Percentiles rank a stretch among this genome's conserved stretches.
Evolutionary conservation across 2,329 filamentous ascomycete species (phyloP).

Genomic region (Byssothecium circinans): DNA sequence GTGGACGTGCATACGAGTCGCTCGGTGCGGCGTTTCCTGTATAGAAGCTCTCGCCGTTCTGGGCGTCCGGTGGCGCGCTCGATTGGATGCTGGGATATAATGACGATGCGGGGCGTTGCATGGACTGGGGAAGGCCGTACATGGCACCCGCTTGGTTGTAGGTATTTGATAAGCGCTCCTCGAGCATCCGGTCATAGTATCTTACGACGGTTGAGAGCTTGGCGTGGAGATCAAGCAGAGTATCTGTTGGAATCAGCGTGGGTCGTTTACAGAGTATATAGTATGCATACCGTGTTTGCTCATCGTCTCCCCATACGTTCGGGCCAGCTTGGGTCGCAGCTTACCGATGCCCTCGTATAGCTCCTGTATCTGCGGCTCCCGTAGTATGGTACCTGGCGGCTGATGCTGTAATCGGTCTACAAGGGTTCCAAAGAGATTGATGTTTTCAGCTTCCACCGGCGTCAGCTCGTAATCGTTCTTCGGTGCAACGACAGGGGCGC

Average conservation of each 20-base stretch:
- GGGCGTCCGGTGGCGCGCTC: slow-evolving; percentile 31
- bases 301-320: slow-evolving; percentile 98
- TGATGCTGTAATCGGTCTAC: slow-evolving; percentile 95
- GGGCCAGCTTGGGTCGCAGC: slow-evolving; percentile 85
- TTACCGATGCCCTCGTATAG: slow-evolving; percentile 97
- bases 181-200: slow-evolving; percentile 97
- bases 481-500: slow-evolving; percentile 58
- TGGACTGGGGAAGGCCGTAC: slow-evolving; percentile 40
- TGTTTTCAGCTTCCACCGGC: slow-evolving; percentile 92
- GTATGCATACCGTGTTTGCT: slow-evolving; percentile 83
- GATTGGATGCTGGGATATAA: slow-evolving; percentile 70
- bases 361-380: slow-evolving; percentile 97
- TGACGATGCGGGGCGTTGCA: slow-evolving; percentile 53
- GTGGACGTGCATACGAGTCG: slow-evolving; percentile 54
- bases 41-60: slow-evolving; percentile 80
- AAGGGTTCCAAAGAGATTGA: slow-evolving; percentile 90
- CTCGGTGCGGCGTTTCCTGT: slow-evolving; percentile 61
- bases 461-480: slow-evolving; percentile 96
- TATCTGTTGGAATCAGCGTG: slow-evolving; percentile 63
- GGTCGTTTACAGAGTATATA: background rate
- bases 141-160: slow-evolving; percentile 72
- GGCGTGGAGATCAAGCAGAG: slow-evolving; percentile 87
- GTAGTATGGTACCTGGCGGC: slow-evolving; percentile 90
- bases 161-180: slow-evolving; percentile 89
- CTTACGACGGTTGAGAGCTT: slow-evolving; percentile 95